A percentile compares a stretch with the other conserved stretches of the same genome.
These are phyloP conservation scores for Tuber melanosporum DNA, from an alignment of 495 filamentous ascomycete genomes.

Conservation along the genomic window DNA sequence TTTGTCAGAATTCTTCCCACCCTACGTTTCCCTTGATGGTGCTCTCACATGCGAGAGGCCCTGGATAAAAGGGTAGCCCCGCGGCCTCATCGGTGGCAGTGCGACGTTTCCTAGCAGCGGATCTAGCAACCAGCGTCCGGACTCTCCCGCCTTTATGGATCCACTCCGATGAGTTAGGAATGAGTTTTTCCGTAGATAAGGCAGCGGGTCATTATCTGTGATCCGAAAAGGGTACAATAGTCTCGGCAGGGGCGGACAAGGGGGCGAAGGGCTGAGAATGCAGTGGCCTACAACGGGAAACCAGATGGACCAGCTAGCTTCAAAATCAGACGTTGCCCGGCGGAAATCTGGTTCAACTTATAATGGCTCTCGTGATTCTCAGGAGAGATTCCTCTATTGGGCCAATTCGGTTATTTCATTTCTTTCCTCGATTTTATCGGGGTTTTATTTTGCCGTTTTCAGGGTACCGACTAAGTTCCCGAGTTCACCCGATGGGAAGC, in stretches of 20 bases:
- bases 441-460: background rate
- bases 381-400: conserved; percentile 16
- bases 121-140: conserved; percentile 11
- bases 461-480: conserved; percentile 25
- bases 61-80: conserved; percentile 32
- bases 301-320: conserved; percentile 28
- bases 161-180: conserved; percentile 17
- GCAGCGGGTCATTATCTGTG: conserved; percentile 13
- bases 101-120: conserved; percentile 12
- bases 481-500: conserved; percentile 23
- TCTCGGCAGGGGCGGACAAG: conserved; percentile 16
- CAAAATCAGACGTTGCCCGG: conserved; percentile 21
- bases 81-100: conserved; percentile 3
- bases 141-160: conserved; percentile 19
- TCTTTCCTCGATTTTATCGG: background rate
- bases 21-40: conserved; percentile 28
- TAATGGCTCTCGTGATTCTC: conserved; percentile 14
- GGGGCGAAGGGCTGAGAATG: conserved; percentile 16
- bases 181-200: conserved; percentile 31
- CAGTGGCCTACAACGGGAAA: conserved; percentile 12
- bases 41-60: conserved; percentile 25
- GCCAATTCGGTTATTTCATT: background rate
- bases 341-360: conserved; percentile 19
- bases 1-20: conserved; percentile 21
- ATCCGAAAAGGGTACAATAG: conserved; percentile 20